Evolutionary conservation across 345 rosid genomes (phyloP), one percentile per base, ranked within the genome.

Genomic region (Heritiera fomes): DNA sequence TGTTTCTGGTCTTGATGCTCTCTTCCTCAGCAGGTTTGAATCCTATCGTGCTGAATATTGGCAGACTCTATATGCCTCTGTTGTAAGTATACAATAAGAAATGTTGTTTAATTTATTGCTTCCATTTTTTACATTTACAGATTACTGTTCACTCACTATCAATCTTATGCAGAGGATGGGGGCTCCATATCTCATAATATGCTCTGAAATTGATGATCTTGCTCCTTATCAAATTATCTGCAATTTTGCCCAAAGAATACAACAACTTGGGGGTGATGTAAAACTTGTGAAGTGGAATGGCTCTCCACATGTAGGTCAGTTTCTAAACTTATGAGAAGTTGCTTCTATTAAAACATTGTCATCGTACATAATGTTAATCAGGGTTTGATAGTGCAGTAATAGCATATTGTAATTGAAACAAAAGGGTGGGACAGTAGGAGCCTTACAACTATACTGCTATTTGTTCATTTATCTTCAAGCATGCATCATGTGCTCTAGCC

Each of bases 301-400:
- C 75, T 93, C 99, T 18, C 92, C 99, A 83, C 99, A 95, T 61
- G 93, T 91, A 87, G 98, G 99, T 93, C 75, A 80, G 97, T 83
- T 78, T 63, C 82, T 70, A 55, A 77, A 73, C 75, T 61, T 52
- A n/a, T 40, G 8, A 72, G 30, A 17, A 72, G 47, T 38, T 72
- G 15, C 63, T 53, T 18, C 17, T 34, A 9, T 34, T 32, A 15
- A 40, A 30, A 50, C 28, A 52, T 53, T 46, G 5, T 53, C 62
- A 53, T 23, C 2, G 11, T 52, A 71, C 9, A 71, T 52, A 17
- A 71, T 15, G 41, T 52, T 50, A 52, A 52, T 52, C 62, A 32
- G 75, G 61, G 46, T 71, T 32, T 41, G n/a, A 13, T 46, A 67
- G 14, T 11, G 32, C 30, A 34, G 28, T 9, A 7, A 7, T 7